Conservation (phyloP, 2,329 filamentous ascomycete species). For the Talaromyces islandicus region DNA sequence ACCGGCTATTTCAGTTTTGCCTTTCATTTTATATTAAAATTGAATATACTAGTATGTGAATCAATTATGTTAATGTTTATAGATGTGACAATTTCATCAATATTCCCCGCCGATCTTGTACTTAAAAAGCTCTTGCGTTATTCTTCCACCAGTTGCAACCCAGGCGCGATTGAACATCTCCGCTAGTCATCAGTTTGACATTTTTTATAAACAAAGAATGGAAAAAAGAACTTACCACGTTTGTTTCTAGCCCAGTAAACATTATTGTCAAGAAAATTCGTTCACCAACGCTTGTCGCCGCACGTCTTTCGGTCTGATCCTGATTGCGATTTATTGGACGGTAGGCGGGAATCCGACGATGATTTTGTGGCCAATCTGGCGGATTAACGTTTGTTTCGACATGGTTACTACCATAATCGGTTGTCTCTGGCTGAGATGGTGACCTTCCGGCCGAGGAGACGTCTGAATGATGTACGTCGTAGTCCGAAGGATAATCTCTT, state of each 20-base stretch:
- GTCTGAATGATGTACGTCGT: constrained; percentile 8
- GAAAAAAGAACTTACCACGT: constrained; percentile 27
- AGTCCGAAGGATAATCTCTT: constrained; percentile 9
- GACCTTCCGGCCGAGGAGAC: constrained; percentile 12
- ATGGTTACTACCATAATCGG: not conserved
- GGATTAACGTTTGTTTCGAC: constrained; percentile 13
- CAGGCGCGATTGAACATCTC: constrained; percentile 39
- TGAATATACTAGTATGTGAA: not conserved
- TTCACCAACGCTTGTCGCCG: constrained; percentile 41
- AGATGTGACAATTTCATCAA: constrained; percentile 17
- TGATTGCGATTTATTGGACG: constrained; percentile 41
- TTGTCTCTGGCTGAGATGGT: not conserved
- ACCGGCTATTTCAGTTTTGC: not conserved
- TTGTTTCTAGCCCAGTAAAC: constrained; percentile 43
- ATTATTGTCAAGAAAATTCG: constrained; percentile 45
- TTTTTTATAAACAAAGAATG: constrained; percentile 1
- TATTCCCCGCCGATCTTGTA: constrained; percentile 53
- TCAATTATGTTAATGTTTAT: not conserved
- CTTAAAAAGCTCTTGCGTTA: constrained; percentile 45
- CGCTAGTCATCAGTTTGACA: not conserved
- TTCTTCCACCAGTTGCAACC: constrained; percentile 44
- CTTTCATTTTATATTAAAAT: not conserved
- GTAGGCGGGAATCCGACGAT: constrained; percentile 44
- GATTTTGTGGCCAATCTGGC: constrained; percentile 42
- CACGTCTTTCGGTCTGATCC: constrained; percentile 37